Evolutionary conservation across 139 green algal genomes (phyloP).

Genomic region (Chlamydomonas sphaeroides): DNA sequence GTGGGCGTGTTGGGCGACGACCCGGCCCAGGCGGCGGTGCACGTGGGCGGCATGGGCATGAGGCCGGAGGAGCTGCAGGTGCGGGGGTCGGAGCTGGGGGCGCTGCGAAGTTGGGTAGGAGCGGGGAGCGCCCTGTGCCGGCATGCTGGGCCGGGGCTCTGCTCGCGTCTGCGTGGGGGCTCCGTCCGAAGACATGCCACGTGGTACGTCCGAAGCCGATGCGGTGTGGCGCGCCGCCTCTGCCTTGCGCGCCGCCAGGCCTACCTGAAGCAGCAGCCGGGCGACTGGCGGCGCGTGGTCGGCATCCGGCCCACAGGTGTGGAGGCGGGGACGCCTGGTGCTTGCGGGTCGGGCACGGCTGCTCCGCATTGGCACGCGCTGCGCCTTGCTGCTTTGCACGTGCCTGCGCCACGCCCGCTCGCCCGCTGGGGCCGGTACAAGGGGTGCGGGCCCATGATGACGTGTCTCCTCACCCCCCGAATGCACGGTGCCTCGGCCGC

Average conservation of each 20-base stretch:
- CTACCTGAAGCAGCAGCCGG: constrained; percentile 6
- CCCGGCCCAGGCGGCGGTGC: constrained; percentile 42
- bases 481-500: neutral
- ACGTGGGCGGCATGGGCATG: constrained; percentile 59
- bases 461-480: neutral
- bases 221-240: no score
- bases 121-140: no score
- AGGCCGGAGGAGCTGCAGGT: constrained; percentile 51
- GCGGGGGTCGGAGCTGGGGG: neutral
- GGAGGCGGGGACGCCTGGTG: neutral
- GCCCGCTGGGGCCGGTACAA: no score
- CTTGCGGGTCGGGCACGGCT: neutral
- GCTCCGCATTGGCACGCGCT: no score
- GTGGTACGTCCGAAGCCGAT: neutral
- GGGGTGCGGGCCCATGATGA: no score
- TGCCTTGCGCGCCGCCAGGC: neutral
- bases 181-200: constrained; percentile 25
- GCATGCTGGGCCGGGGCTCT: no score
- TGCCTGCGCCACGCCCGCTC: no score
- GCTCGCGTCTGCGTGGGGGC: neutral
- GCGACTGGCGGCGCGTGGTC: constrained; percentile 59
- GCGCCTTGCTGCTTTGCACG: no score
- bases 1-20: constrained; percentile 60
- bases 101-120: no score
- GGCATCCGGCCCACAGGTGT: constrained; percentile 72